Base-by-base conservation (phyloP, 2,329 filamentous ascomycete genomes). In the Claviceps arundinis region DNA sequence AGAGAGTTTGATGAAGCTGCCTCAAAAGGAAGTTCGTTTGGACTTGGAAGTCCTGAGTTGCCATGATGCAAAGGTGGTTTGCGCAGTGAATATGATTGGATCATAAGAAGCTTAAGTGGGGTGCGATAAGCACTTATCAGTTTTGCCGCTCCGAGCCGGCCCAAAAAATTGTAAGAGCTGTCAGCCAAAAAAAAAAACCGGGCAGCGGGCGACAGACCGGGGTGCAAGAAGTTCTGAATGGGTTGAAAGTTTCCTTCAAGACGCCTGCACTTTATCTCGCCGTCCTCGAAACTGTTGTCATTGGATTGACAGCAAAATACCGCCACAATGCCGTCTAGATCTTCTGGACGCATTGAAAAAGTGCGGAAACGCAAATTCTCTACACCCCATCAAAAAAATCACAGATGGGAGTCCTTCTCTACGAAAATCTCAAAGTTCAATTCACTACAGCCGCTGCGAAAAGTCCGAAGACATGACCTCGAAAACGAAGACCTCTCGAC, bases 391-490 rank as follows among this genome's bases (percentile, higher is more conserved):
- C 82, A 84, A 56, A 90, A 88, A 64, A 85, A 88, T 50, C 88
- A 96, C 70, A 80, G 87, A 65, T 97, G 89, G 80, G 86, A 96
- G 70, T 85, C 87, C 56, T 97, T 97, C 70, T 87, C 85, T 54
- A 80, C 84, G 64, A 93, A 94, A 68, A 87, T 97, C 66, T 81
- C 87, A 57, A 93, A 90, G 67, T 80, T 97, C 64, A 93, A 88
- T 70, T 81, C 81, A 37, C 77, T 98, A 70, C 91, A 98, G 62
- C 93, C 93, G 46, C 79, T 98, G 59, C 89, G 93, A 68, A 85
- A 85, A 70, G 85, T 94, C 61, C 87, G 89, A 68, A 85, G 85
- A 65, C 80, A 94, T 71, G 83, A 87, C 62, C 82, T 93, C 71
- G 85, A 90, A 56, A 81, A 84, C 63, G 84, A 87, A 73, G 84